Conservation (phyloP, 179 eudicot species). For the Silene noctiflora region DNA sequence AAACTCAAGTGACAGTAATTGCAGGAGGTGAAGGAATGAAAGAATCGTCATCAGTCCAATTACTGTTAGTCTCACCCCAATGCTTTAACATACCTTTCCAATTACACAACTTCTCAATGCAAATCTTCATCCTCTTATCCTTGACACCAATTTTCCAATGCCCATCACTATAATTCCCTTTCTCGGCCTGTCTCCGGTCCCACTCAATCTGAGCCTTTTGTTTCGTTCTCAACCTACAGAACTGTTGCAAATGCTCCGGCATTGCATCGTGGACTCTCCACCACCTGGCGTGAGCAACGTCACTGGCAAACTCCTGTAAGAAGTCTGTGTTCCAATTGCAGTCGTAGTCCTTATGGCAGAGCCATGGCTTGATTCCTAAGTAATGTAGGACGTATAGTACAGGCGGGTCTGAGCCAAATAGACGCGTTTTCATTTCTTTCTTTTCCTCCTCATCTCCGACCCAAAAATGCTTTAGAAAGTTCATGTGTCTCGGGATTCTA, state of each 20-base stretch:
- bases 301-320: slow-evolving; percentile 80
- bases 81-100: slow-evolving; percentile 83
- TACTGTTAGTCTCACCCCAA: slow-evolving; percentile 74
- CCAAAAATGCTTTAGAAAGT: slow-evolving; percentile 87
- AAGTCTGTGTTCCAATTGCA: slow-evolving; percentile 79
- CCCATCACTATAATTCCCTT: slow-evolving; percentile 59
- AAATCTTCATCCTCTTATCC: slow-evolving; percentile 59
- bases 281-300: slow-evolving; percentile 77
- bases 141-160: slow-evolving; percentile 64
- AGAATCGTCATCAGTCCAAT: slow-evolving; percentile 45
- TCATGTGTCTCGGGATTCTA: slow-evolving; percentile 69
- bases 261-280: slow-evolving; percentile 88
- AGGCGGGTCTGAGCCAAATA: slow-evolving; percentile 82
- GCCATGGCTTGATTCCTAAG: slow-evolving; percentile 87
- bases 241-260: slow-evolving; percentile 61
- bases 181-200: slow-evolving; percentile 76
- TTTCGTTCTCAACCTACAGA: slow-evolving; percentile 52
- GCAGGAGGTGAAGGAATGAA: slow-evolving; percentile 40
- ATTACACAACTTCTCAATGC: slow-evolving; percentile 64
- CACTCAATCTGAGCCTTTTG: slow-evolving; percentile 86
- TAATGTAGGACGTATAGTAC: slow-evolving; percentile 73
- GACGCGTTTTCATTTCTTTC: slow-evolving; percentile 48
- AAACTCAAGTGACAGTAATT: slow-evolving; percentile 25
- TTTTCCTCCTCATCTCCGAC: slow-evolving; percentile 56
- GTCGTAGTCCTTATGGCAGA: slow-evolving; percentile 82